Evolutionary conservation across 192 early-diverging fungal genomes (phyloP), one percentile per base, ranked within the genome.

Genomic region (Umbelopsis vinacea): DNA sequence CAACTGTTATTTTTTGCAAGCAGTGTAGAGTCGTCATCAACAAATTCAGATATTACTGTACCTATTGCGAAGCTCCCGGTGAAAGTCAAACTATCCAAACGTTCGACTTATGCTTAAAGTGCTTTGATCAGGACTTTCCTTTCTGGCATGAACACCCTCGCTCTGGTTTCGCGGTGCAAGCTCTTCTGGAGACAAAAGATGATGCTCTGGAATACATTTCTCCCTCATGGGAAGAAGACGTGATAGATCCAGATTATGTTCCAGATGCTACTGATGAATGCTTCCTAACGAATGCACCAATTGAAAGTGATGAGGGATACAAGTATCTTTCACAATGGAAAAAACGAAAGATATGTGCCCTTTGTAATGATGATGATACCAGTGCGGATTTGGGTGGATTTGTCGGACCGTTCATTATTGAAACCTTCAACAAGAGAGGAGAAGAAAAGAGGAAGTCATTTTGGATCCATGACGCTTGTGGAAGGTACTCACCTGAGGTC

Each of bases 401-500:
- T 66, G 83, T 90, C 46, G 89, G 82, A n/a, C 87, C 86, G 0
- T 92, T 93, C 66, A 68, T 90, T 11, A 76, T 88, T 24, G 76
- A 81, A 9, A 78, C 85, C 0, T 78, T 75, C 4, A 84, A 80
- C 17, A 85, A 82, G 2, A 83, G 84, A 46, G 91, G 91, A 23
- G 72, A 73, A 4, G 67, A 76, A 22, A 85, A 82, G 54, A 83
- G 80, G 45, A 82, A 81, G 43, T 77, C 81, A 2, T 93, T 96
- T 67, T 97, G 95, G 95, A 89, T 89, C 7, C 95, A 97, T 79
- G 86, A 91, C 46, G 86, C 87, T 9, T 97, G 95, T 71, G 95
- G 94, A 1, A 71, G 87, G 15, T 92, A 87, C 76, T 92, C 94
- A 2, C 95, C 95, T 24, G 95, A 96, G 78, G 94, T 96, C 14